These are phyloP conservation scores for Alternaria viburni DNA, from an alignment of 2,329 filamentous ascomycete species.

Conservation along the genomic window DNA sequence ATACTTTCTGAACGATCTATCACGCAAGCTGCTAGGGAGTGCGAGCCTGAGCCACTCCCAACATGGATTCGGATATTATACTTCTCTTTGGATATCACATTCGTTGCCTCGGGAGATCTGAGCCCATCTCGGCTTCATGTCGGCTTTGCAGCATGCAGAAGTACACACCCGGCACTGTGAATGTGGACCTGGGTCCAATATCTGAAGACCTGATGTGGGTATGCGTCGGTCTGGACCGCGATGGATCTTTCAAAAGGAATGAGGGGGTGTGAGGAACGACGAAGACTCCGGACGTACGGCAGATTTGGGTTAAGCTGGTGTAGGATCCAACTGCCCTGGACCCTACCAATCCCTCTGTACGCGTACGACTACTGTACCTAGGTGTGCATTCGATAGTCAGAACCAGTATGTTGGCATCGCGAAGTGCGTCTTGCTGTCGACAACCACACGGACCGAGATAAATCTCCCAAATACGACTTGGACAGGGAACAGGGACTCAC, in stretches of 20 bases:
- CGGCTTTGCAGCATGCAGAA: not conserved
- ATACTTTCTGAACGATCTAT: not conserved
- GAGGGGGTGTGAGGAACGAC: not conserved
- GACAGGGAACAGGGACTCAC: not conserved
- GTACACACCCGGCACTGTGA: not conserved
- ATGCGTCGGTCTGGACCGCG: conserved; percentile 2
- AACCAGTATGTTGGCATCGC: not conserved
- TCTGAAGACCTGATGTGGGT: not conserved
- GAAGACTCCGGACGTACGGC: not conserved
- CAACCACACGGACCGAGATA: not conserved
- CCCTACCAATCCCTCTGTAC: not conserved
- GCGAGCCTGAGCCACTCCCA: not conserved
- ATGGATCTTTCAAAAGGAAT: not conserved
- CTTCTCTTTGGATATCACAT: not conserved
- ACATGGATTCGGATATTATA: not conserved
- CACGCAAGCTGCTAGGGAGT: not conserved
- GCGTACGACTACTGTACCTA: not conserved
- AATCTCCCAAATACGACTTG: not conserved
- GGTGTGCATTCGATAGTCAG: not conserved
- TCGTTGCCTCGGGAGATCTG: not conserved
- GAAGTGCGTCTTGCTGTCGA: not conserved
- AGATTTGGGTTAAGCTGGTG: not conserved
- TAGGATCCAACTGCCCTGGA: not conserved
- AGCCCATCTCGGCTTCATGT: not conserved
- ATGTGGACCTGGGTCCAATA: not conserved